Percentiles rank a stretch among this genome's conserved stretches.
Evolutionary conservation across 164 flowering plant genomes (phyloP).

Genomic region (Kalanchoe fedtschenkoi): DNA sequence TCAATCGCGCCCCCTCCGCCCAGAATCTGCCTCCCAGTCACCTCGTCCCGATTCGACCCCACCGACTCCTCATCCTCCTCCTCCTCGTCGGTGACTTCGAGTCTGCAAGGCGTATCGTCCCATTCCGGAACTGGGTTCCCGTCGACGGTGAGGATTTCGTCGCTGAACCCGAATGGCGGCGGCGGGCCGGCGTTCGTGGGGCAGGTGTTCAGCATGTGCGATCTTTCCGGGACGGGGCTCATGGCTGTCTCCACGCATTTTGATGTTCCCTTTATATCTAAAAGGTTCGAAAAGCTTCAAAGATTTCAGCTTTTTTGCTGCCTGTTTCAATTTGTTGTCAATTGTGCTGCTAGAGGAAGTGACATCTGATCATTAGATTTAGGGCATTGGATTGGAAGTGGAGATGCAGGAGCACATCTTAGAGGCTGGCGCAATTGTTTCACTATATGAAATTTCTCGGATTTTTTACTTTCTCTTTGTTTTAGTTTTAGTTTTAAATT

Average conservation of each 20-base stretch:
- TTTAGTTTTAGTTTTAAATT: too few relatives aligned
- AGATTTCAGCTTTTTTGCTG: neutral
- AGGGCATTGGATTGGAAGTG: neutral
- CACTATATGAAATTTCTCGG: neutral
- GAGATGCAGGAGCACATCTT: neutral
- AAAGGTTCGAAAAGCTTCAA: conserved; percentile 31
- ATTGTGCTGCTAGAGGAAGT: too few relatives aligned
- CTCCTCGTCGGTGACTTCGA: neutral
- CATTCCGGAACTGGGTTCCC: conserved; percentile 35
- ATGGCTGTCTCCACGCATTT: conserved; percentile 79
- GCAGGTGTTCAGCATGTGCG: conserved; percentile 94
- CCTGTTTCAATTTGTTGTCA: neutral
- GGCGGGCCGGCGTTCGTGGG: conserved; percentile 98
- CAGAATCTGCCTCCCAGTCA: conserved; percentile 3
- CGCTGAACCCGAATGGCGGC: conserved; percentile 30
- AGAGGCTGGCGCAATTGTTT: neutral
- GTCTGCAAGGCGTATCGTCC: conserved; percentile 9
- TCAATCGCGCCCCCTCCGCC: conserved; percentile 12
- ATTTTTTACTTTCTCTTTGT: neutral
- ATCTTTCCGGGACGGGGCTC: conserved; percentile 83
- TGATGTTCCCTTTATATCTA: conserved; percentile 66
- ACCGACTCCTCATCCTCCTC: conserved; percentile 5
- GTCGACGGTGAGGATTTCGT: conserved; percentile 40
- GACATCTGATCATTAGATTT: neutral
- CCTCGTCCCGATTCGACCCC: conserved; percentile 11